A percentile compares a stretch with the other conserved stretches of the same genome.
Evolutionary conservation across 164 flowering plant species (phyloP).

Genomic region (Platanus orientalis): DNA sequence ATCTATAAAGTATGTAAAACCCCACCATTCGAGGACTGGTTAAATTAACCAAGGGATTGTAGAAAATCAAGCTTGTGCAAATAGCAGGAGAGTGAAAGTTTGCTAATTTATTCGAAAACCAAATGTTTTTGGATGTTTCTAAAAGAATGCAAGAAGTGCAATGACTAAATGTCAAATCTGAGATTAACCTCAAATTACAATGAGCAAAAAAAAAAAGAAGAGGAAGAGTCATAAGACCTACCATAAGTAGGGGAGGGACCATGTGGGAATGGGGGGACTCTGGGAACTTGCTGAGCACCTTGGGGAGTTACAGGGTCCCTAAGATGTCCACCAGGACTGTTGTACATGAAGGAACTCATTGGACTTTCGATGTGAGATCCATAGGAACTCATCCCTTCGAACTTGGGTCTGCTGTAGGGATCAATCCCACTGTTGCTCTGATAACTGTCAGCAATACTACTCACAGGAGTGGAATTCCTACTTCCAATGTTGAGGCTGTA

Average conservation of each 20-base stretch:
- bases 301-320: constrained; percentile 3
- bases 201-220: not conserved
- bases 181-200: not conserved
- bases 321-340: constrained; percentile 6
- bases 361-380: constrained; percentile 15
- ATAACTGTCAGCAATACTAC: too few relatives aligned
- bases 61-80: too few relatives aligned
- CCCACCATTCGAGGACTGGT: too few relatives aligned
- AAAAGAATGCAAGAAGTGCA: not conserved
- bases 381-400: constrained; percentile 1
- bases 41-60: too few relatives aligned
- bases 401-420: constrained; percentile 7
- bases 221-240: constrained; percentile 10
- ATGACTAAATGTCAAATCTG: too few relatives aligned
- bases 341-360: constrained; percentile 8
- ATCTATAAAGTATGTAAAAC: too few relatives aligned
- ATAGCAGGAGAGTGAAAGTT: not conserved
- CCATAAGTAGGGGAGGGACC: constrained; percentile 15
- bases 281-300: constrained; percentile 16
- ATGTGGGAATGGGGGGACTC: constrained; percentile 11
- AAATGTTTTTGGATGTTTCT: not conserved
- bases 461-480: too few relatives aligned
- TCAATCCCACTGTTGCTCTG: too few relatives aligned
- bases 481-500: too few relatives aligned
- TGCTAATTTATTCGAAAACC: not conserved